Base-by-base conservation (phyloP, 106 monocot species). In the Posidonia australis region DNA sequence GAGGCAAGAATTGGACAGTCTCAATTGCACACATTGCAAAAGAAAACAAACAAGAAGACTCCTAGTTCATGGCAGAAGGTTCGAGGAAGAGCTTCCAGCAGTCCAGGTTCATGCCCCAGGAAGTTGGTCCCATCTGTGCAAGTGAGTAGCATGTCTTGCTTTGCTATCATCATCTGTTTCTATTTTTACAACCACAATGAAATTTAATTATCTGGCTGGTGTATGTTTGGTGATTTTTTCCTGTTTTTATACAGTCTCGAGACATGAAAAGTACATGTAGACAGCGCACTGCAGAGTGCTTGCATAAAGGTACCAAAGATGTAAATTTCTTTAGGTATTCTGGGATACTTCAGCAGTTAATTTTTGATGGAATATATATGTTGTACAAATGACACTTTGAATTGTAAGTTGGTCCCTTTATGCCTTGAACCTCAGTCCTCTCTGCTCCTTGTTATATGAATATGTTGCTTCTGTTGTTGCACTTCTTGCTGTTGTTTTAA, bases 1-100 rank as follows among this genome's bases (percentile, higher is more conserved):
- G 89, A 89, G 60, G 67, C 46, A 27, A 77, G 76, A 57, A 82
- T 73, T 67, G 70, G 48, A 59, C 47, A 72, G 46, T 21, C 66
- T 67, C 17, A 27, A 19, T 5, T 58, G 41, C 32, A 41, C 36
- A 22, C 23, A 46, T 60, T 19, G 2, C 67, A 51, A 32, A 59
- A 68, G 44, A 62, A 51, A 46, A 66, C 16, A 60, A 16, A 53
- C 7, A 65, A 67, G 45, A 62, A 60, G 27, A n/a, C 9, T 0
- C 22, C 1, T 22, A 65, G 26, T 24, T 30, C 79, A 23, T 62
- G 25, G 22, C 58, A 54, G 60, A 36, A 30, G 20, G 55, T 56
- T 36, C 62, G 16, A 26, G 59, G 43, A 25, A 70, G 10, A 48
- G 20, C 67, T 63, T 45, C 52, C 25, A 52, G n/a, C 25, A n/a